Base-by-base conservation (phyloP, 1,284 basidiomycete genomes). In the Rhodotorula mucilaginosa region DNA sequence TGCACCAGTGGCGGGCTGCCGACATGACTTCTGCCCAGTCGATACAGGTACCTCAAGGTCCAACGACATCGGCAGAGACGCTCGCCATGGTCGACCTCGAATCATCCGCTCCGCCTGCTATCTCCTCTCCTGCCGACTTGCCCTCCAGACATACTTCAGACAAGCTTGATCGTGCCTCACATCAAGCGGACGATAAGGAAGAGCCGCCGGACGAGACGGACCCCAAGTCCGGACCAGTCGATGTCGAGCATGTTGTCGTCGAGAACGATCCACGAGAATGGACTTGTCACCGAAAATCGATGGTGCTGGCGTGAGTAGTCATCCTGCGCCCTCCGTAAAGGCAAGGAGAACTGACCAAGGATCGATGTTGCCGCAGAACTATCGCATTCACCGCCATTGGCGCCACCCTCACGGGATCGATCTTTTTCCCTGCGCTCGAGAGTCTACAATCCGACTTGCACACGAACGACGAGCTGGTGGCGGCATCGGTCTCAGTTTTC, bases 201-300 rank as follows among this genome's bases (percentile, higher is more conserved):
- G 18, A 21, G 47, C 16, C 48, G 7, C n/a, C 29, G 15, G 26
- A 61, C 44, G 26, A 26, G 23, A 18, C 13, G 7, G n/a, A 21
- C 12, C 34, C n/a, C 54, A 26, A 34, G 26, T 15, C 31, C 5
- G 13, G 8, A 16, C 78, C 78, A 1, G 54, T 84, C 21, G 88
- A 89, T 79, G 89, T 90, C 67, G 88, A 90, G 76, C 88, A 89
- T 78, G 83, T 84, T 46, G 83, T 84, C 19, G 91, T 93, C 5
- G 81, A 84, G 15, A 86, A 94, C 77, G 92, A 94, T 81, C 92
- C 92, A 15, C 84, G 90, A 59, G 79, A 84, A 73, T 95, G 92
- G 92, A 86, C 86, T 2, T 70, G 78, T 23, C 72, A 82, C 59
- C 87, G 88, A 78, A 94, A 95, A 85, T 80, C 75, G 49, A 78